Evolutionary conservation across 305 asterid species (phyloP).

Genomic region (Rubia peregrina): DNA sequence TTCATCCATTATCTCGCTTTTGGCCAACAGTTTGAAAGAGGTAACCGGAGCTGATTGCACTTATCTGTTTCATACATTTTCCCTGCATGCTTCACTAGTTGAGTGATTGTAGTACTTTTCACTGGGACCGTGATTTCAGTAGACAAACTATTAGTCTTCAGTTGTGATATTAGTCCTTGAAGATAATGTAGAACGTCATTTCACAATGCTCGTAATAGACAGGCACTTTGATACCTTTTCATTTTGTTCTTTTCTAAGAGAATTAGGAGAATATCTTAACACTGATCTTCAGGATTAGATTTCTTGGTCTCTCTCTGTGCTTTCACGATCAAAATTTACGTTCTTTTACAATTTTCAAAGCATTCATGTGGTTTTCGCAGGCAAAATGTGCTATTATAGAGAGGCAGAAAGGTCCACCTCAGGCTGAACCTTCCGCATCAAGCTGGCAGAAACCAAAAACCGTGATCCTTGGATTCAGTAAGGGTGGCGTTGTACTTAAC

Average conservation of each 20-base stretch:
- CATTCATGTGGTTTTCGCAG: conserved; percentile 30
- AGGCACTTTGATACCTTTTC: background rate
- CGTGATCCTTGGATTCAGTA: conserved; percentile 78
- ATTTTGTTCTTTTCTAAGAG: background rate
- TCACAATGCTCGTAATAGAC: background rate
- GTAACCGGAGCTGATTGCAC: conserved; percentile 23
- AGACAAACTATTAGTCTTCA: background rate
- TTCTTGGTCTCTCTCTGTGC: background rate
- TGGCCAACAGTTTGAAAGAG: conserved; percentile 67
- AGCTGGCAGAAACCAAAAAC: conserved; percentile 50
- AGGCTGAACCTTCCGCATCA: conserved; percentile 38
- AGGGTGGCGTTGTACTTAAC: conserved; percentile 83
- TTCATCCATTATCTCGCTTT: conserved; percentile 53
- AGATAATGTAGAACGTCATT: background rate
- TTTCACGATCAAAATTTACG: background rate
- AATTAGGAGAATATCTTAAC: background rate
- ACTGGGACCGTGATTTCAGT: background rate
- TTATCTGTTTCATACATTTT: background rate
- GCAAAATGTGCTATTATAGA: conserved; percentile 41
- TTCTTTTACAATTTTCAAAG: background rate
- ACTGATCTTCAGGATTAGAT: background rate
- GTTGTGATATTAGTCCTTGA: background rate
- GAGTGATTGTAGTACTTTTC: background rate
- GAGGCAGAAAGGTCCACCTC: conserved; percentile 39
- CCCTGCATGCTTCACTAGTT: conserved; percentile 1